Base-by-base conservation (phyloP, 192 early-diverging fungal genomes). In the Entrophospora sp. region DNA sequence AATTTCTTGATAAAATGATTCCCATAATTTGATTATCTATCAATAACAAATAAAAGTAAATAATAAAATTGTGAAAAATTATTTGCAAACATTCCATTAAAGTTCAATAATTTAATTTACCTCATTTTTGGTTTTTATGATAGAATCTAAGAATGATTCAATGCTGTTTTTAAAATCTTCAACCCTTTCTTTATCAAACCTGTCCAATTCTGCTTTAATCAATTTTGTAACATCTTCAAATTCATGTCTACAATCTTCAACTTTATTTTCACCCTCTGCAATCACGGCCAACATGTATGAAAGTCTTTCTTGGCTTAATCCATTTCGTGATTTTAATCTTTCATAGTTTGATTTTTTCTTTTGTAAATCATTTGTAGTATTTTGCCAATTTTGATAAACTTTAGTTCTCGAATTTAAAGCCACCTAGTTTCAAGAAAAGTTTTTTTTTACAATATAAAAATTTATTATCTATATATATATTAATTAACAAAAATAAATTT, bases 101-200 rank as follows among this genome's bases (percentile, higher is more conserved):
- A 38, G 18, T 10, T 27, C 8, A 53, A 40, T 7, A 2, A 28
- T 10, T 28, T 30, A 22, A 44, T 28, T 65, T 66, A 66, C 64
- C 80, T 92, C 76, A 40, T 89, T 85, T 75, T 94, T 90, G 38
- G 85, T 87, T 49, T 87, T 83, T 51, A 94, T 79, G 79, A 92
- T 85, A 27, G 83, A 84, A 38, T 76, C 72, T 71, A 94, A 78
- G 34, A 89, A 90, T 3, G 78, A 65, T 60, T 91, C 87, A 38
- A 91, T 77, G 37, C 85, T 74, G 31, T 78, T 79, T 67, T 87
- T 83, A 66, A 94, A 91, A 64, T 94, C 92, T 40, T 83, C 81
- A 25, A 91, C 85, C 37, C 89, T 86, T 55, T 88, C 85, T 5
- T 76, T 75, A 71, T 94, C 92, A 69, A 90, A 92, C 34, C 88